Percentiles rank a stretch among this genome's conserved stretches.
phyloP scores from a whole-genome alignment of 2,329 filamentous ascomycete genomes.

The Xylaria sp. region DNA sequence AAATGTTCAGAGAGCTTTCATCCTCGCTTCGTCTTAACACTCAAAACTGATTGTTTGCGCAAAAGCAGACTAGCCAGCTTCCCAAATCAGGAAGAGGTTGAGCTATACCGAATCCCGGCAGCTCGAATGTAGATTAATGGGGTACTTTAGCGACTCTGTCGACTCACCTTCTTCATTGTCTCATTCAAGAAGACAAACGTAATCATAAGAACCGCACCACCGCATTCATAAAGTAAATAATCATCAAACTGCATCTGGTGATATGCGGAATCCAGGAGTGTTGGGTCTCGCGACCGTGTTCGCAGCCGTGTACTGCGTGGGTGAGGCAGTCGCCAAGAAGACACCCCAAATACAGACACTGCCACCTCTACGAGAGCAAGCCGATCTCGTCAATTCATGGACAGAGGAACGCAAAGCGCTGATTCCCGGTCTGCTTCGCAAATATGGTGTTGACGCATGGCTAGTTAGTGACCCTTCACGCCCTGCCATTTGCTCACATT shows the following conservation, averaged over 20 bases:
- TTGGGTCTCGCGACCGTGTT: conserved; percentile 15
- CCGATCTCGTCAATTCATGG: conserved; percentile 56
- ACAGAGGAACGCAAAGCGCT: conserved; percentile 54
- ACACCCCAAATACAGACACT: conserved; percentile 51
- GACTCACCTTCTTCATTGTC: not conserved
- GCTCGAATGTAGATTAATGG: not conserved
- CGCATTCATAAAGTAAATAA: not conserved
- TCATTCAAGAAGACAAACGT: not conserved
- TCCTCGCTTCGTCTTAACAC: not conserved
- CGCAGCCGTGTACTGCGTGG: conserved; percentile 10
- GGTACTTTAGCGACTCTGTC: conserved; percentile 1
- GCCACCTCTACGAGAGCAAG: conserved; percentile 57
- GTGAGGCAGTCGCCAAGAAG: conserved; percentile 29
- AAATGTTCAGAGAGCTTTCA: too few relatives aligned
- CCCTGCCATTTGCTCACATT: conserved; percentile 1
- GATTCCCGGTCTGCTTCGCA: conserved; percentile 56
- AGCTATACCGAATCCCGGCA: not conserved
- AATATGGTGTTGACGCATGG: conserved; percentile 60
- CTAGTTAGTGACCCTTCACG: conserved; percentile 49
- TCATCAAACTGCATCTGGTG: not conserved
- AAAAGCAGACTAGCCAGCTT: conserved; percentile 13
- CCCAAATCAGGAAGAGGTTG: conserved; percentile 21
- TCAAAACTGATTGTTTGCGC: not conserved
- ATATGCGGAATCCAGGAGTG: conserved; percentile 25
- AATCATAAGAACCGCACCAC: not conserved